Evolutionary conservation across 345 rosid species (phyloP).

Genomic region (Conringia planisiliqua): DNA sequence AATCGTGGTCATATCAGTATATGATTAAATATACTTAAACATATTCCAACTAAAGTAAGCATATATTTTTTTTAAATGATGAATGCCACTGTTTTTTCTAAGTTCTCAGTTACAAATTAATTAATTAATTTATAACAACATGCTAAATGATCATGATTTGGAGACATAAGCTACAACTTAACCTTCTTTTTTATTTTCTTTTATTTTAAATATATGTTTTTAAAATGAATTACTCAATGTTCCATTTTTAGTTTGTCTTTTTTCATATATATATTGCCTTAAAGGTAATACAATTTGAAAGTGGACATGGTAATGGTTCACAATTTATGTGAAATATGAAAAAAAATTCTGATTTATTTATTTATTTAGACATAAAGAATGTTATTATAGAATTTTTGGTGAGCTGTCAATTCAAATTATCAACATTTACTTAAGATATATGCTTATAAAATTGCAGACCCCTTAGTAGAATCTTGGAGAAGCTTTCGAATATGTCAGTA

Average conservation of each 20-base stretch:
- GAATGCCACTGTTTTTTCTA: too few species aligned
- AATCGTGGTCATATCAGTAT: too few species aligned
- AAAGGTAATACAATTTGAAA: not conserved
- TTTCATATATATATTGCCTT: not conserved
- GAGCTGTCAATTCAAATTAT: not conserved
- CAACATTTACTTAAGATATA: not conserved
- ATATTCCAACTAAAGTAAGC: too few species aligned
- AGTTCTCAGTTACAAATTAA: too few species aligned
- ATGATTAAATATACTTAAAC: too few species aligned
- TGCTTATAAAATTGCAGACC: not conserved
- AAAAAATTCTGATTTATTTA: not conserved
- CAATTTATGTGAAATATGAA: not conserved
- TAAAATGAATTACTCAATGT: not conserved
- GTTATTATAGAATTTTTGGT: not conserved
- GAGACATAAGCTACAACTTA: not conserved
- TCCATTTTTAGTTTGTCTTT: not conserved
- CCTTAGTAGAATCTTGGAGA: not conserved
- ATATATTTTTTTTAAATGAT: too few species aligned
- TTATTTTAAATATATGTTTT: not conserved
- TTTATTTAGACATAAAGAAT: not conserved
- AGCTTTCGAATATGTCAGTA: not conserved
- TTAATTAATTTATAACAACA: not conserved
- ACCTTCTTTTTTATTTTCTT: not conserved
- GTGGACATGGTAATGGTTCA: not conserved
- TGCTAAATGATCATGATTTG: not conserved